Base-by-base conservation (phyloP, 2,329 filamentous ascomycete species). In the Arthrobotrys musiformis region DNA sequence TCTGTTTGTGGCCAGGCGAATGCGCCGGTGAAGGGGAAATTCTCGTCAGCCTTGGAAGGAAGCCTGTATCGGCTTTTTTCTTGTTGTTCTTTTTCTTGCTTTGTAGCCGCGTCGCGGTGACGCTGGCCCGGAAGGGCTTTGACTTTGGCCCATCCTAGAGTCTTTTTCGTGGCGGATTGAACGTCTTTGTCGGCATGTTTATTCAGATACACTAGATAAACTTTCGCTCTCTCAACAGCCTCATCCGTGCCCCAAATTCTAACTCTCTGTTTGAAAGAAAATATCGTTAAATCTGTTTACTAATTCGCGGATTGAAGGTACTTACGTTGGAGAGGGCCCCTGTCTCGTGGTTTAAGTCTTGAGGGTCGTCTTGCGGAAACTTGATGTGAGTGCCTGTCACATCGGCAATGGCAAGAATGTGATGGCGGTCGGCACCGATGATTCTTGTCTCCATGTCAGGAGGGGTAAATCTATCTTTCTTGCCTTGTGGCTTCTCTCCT, bases 1-100 rank as follows among this genome's bases (percentile, higher is more conserved):
- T 80, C 80, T 6, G 78, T 68, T 15, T 61, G 66, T 6, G 80
- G 80, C 80, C 80, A 81, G 6, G 78, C 22, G 52, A 81, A 81
- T 24, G 61, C 58, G 19, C 78, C 79, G 11, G 79, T 30, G 7
- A 73, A 79, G 54, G 68, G 66, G 68, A 79, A 81, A 28, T 52
- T 52, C 33, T 76, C 72, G 11, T 70, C 30, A 6, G 26, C 33
- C 28, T 74, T 70, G 19, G 76, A 72, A n/a, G 78, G 66, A 15
- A 30, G 24, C 30, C 44, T 40, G 44, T 61, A 50, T 54, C 79
- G 40, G 62, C 56, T 50, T 62, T 78, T 62, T 48, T 70, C 67
- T 72, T 79, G 22, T 66, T 44, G 40, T 46, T 78, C n/a, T 24
- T 69, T 62, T 63, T 62, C 46, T 62, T 75, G 28, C 40, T 69